Base-by-base conservation (phyloP, 805 yeast genomes). In the Torulaspora microellipsoides region DNA sequence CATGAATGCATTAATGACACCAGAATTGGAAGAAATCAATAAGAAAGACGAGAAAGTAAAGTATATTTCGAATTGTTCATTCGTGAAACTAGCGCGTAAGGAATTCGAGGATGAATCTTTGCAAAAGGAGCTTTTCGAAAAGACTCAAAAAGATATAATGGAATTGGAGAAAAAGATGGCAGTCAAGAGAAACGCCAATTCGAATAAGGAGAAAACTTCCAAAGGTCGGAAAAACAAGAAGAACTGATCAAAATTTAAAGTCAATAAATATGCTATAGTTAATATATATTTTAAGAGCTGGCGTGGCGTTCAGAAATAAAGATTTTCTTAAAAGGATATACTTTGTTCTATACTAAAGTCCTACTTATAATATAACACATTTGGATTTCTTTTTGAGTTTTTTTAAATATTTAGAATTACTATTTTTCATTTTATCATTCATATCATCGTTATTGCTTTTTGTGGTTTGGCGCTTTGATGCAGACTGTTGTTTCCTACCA, bases 91-190 rank as follows among this genome's bases (percentile, higher is more conserved):
- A 50, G 78, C 77, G 0, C 73, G 95, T 52, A 62, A 67, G 33
- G 97, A 90, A 62, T 75, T 81, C 44, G 66, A 71, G 14, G 85
- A 85, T 56, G 71, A 57, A 13, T 81, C 72, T 36, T 63, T 87
- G 43, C 93, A 85, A 57, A 70, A 74, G 46, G 46, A 67, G 38
- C 57, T 90, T 6, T 87, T 67, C 54, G 83, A 78, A 20, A 70
- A 71, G 38, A 86, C 95, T 0, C 82, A 70, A 40, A 66, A 69
- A 43, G 59, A 74, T 29, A 79, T 91, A 33, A 76, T 68, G 4
- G 64, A 61, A 8, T 61, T 85, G 20, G 98, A 91, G 60, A 85
- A 77, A 63, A 72, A 71, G 46, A 76, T 87, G 31, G 96, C 95
- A 0, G 65, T 78, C 3, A 81, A 76, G 55, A 68, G 93, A 38